Conservation (phyloP, 1,139 yeast genomes). For the Pichia sp. region DNA sequence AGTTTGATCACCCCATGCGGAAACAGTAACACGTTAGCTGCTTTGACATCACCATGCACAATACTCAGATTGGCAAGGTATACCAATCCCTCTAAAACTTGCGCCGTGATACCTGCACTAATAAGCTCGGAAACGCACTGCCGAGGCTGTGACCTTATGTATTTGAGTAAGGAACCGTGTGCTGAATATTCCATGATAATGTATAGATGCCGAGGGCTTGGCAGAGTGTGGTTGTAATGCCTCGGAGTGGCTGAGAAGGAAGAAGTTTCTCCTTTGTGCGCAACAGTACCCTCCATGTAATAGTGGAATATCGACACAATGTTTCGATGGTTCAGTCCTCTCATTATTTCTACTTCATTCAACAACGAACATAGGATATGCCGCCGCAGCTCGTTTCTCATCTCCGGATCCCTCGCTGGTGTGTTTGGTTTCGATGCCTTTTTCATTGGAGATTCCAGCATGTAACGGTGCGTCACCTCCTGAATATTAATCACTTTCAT, state of each 20-base stretch:
- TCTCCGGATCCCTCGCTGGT: neutral
- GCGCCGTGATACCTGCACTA: conserved; percentile 57
- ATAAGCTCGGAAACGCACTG: conserved; percentile 56
- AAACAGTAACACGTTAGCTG: conserved; percentile 67
- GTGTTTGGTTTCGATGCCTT: conserved; percentile 1
- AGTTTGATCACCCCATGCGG: conserved; percentile 58
- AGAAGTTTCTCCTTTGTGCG: neutral
- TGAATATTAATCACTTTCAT: conserved; percentile 73
- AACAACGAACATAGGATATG: conserved; percentile 34
- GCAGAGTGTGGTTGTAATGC: neutral
- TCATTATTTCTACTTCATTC: conserved; percentile 84
- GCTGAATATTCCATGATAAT: conserved; percentile 69
- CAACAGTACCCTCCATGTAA: conserved; percentile 47
- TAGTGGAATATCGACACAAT: conserved; percentile 90
- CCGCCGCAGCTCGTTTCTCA: neutral
- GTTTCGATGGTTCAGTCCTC: conserved; percentile 75
- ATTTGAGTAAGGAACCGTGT: conserved; percentile 75
- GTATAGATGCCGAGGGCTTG: conserved; percentile 1
- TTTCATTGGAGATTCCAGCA: conserved; percentile 20
- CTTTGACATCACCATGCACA: conserved; percentile 74
- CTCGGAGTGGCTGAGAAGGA: neutral
- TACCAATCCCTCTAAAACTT: conserved; percentile 68
- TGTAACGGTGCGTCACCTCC: conserved; percentile 30
- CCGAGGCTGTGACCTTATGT: conserved; percentile 51
- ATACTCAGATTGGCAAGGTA: conserved; percentile 70